Evolutionary conservation across 129 eudicot species (phyloP), one percentile per base, ranked within the genome.

Genomic region (Apium graveolens): DNA sequence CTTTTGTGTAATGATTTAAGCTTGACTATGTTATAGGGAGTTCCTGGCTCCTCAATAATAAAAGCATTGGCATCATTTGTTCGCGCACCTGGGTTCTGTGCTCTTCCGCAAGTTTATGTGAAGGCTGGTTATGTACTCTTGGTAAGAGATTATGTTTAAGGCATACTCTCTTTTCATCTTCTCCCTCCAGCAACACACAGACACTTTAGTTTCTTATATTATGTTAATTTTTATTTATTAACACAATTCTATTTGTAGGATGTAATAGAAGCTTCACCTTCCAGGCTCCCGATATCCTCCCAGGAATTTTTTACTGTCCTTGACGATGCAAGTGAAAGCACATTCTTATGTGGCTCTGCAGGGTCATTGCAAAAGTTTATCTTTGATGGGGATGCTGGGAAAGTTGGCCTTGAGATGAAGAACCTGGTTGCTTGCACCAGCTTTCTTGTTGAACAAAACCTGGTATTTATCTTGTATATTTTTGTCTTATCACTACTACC

Each of bases 381-480:
- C 24, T 87, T 96, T 79, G 93, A 90, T 51, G 93, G 97, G 68
- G 97, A 86, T 76, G 88, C 95, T 72, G 91, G 79, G 69, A 90
- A 92, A 81, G 82, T 88, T 71, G 87, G 89, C 35, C 90, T 85
- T 27, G 97, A 96, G 82, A 76, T 84, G 77, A 96, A 80, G 80
- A 96, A 96, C 79, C 80, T 96, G 68, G 83, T 96, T 76, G 97
- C 99, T 21, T 82, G 92, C 83, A 83, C 93, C n/a, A 85, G 97
- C 84, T 92, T 92, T 85, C 89, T 96, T 66, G 81, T 90, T 72
- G 99, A 96, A 84, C 97, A 86, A 80, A 85, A 88, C 85, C 86
- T 96, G 97, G 99, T 96, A 90, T 41, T 8, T 74, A 73, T 53
- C 48, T 65, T 46, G 44, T 41, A 62, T 74, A 8, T 34, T 48